These are phyloP conservation scores for Clitopilus passeckerianus DNA, from an alignment of 768 basidiomycete genomes.

Conservation along the genomic window DNA sequence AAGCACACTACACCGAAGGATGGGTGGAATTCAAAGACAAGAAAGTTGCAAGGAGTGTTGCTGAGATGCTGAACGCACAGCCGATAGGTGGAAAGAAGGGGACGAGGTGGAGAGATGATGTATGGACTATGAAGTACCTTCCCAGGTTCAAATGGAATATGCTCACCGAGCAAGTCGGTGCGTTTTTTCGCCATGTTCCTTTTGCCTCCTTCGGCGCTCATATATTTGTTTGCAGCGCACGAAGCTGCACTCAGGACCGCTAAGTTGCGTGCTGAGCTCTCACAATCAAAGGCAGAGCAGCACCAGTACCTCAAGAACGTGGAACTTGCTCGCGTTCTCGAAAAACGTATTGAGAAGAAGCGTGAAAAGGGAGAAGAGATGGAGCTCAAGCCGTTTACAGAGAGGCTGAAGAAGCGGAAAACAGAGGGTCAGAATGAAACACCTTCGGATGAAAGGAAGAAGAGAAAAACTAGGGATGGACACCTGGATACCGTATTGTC, in stretches of 20 bases:
- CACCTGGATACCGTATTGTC: conserved; percentile 12
- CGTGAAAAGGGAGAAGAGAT: conserved; percentile 53
- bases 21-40: conserved; percentile 99
- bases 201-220: neutral
- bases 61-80: conserved; percentile 94
- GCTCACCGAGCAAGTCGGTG: conserved; percentile 97
- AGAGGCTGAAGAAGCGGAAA: conserved; percentile 26
- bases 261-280: conserved; percentile 86
- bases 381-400: conserved; percentile 27
- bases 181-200: conserved; percentile 24
- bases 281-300: conserved; percentile 85
- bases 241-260: conserved; percentile 87
- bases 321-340: conserved; percentile 82
- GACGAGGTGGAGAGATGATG: conserved; percentile 88
- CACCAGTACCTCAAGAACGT: conserved; percentile 92
- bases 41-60: conserved; percentile 81
- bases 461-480: conserved; percentile 16
- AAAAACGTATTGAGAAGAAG: conserved; percentile 72
- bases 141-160: conserved; percentile 99
- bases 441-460: conserved; percentile 17
- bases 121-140: conserved; percentile 99
- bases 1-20: conserved; percentile 88
- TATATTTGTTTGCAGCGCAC: conserved; percentile 54
- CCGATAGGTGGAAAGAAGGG: conserved; percentile 93
- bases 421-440: conserved; percentile 15